Evolutionary conservation across 176 grass and related monocot species (phyloP).

Genomic region (Oropetium thomaeum): DNA sequence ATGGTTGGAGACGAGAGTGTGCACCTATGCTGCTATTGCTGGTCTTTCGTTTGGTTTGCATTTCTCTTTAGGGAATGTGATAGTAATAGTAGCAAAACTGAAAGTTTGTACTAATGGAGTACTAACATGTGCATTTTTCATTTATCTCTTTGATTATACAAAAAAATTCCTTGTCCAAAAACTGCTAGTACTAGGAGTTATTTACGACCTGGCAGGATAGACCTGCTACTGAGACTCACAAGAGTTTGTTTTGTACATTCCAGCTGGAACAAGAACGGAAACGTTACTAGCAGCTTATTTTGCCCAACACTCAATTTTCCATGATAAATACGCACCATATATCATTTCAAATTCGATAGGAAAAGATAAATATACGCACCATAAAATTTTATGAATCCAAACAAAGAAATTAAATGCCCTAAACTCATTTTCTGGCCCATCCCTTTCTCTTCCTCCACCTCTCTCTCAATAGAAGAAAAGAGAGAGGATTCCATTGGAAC

Average conservation of each 20-base stretch:
- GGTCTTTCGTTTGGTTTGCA: constrained; percentile 2
- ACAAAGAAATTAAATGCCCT: constrained; percentile 32
- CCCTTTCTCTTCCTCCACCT: constrained; percentile 23
- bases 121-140: background rate
- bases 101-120: background rate
- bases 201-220: background rate
- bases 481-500: constrained; percentile 19
- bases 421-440: constrained; percentile 35
- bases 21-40: background rate
- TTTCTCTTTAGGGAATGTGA: background rate
- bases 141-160: background rate
- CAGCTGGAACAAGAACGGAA: background rate
- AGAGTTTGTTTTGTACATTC: background rate
- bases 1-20: background rate
- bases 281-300: background rate
- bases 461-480: constrained; percentile 11
- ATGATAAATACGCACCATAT: background rate
- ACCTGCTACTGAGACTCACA: background rate
- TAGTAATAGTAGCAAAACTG: background rate
- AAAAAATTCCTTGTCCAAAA: background rate
- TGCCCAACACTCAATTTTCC: background rate
- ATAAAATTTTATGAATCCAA: background rate
- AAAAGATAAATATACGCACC: background rate
- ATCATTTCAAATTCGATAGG: background rate
- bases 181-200: background rate